phyloP scores from a whole-genome alignment of 495 filamentous ascomycete genomes.

The Talaromyces stipitatus region DNA sequence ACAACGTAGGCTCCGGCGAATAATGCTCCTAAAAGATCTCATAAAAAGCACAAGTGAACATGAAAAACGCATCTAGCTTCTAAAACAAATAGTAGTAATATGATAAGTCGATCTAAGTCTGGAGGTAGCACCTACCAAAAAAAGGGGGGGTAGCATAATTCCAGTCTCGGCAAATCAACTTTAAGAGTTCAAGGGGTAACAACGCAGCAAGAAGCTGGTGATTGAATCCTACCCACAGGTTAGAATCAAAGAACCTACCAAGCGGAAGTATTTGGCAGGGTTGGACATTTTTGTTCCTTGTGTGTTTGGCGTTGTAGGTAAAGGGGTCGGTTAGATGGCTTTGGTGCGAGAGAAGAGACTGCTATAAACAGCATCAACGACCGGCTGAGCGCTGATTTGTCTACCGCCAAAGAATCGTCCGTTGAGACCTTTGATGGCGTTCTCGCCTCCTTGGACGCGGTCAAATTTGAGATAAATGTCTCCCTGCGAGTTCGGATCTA shows the following conservation, averaged over 20 bases:
- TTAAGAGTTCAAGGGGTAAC: neutral
- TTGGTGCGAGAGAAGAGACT: conserved; percentile 87
- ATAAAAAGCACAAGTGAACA: neutral
- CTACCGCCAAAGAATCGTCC: conserved; percentile 89
- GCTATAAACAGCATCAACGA: conserved; percentile 98
- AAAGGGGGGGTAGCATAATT: neutral
- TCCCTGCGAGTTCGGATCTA: conserved; percentile 89
- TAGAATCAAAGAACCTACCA: conserved; percentile 8
- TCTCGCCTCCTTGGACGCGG: conserved; percentile 86
- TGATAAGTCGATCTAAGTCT: neutral
- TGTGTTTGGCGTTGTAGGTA: neutral
- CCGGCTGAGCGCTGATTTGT: conserved; percentile 86
- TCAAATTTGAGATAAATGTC: conserved; percentile 99
- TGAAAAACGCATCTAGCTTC: neutral
- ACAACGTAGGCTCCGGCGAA: neutral
- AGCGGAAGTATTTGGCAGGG: neutral
- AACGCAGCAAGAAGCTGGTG: neutral
- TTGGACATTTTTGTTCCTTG: neutral
- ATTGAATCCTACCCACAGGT: conserved; percentile 5
- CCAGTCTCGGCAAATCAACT: conserved; percentile 2
- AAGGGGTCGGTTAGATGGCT: conserved; percentile 36
- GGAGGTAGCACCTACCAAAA: conserved; percentile 6
- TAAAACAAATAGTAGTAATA: neutral
- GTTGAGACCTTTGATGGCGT: conserved; percentile 95
- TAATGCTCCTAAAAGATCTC: conserved; percentile 1